A percentile compares a stretch with the other conserved stretches of the same genome.
Conservation (phyloP, 2,329 filamentous ascomycete genomes). For the Biscogniauxia mediterranea region DNA sequence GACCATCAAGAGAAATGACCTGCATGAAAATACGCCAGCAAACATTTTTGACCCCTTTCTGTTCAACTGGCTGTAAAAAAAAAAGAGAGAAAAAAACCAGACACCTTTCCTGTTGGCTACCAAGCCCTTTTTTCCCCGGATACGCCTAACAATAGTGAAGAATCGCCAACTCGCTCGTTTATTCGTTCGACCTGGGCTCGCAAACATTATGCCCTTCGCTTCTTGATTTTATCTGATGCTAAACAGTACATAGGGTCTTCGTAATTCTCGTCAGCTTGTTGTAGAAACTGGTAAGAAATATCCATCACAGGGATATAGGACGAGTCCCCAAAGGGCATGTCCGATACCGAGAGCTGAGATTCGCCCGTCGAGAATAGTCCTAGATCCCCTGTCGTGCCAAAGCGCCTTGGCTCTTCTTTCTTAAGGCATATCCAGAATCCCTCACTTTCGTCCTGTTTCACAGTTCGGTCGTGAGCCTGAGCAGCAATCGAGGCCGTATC, state of each 20-base stretch:
- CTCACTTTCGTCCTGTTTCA: conserved; percentile 11
- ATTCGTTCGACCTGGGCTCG: not conserved
- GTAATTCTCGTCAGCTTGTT: conserved; percentile 11
- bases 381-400: conserved; percentile 27
- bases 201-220: not conserved
- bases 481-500: conserved; percentile 11
- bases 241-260: not conserved
- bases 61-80: not conserved
- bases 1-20: not conserved
- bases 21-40: not conserved
- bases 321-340: conserved; percentile 24
- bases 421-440: conserved; percentile 23
- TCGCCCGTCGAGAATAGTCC: conserved; percentile 28
- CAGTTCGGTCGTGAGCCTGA: conserved; percentile 11
- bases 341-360: conserved; percentile 17
- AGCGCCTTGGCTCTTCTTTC: conserved; percentile 22
- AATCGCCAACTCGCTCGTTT: not conserved
- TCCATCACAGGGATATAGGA: conserved; percentile 18
- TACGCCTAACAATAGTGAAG: not conserved
- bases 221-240: conserved; percentile 2
- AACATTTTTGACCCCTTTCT: not conserved
- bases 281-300: conserved; percentile 18
- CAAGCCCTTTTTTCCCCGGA: not conserved
- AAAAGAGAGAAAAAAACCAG: not conserved
- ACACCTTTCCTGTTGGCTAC: not conserved